A percentile compares a stretch with the other conserved stretches of the same genome.
phyloP scores from a whole-genome alignment of 108 stramenopile species.

The Pseudonitzschia pungens region DNA sequence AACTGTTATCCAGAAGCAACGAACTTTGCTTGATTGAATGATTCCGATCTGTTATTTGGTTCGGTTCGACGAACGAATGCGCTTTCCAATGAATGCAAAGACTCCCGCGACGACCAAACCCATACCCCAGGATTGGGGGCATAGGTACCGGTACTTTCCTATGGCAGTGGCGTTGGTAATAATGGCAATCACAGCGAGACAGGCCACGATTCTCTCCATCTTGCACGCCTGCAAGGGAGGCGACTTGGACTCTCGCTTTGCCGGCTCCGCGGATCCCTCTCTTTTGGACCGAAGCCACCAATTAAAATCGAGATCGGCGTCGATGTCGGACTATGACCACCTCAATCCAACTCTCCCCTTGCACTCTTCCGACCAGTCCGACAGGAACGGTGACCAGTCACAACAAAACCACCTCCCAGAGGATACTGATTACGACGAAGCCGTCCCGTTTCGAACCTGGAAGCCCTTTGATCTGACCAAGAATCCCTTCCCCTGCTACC shows the following conservation, averaged over 20 bases:
- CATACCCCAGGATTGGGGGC: too few relatives aligned
- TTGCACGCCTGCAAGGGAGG: background rate
- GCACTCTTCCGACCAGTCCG: background rate
- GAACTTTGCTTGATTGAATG: too few relatives aligned
- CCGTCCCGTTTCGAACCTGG: background rate
- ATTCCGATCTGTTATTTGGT: too few relatives aligned
- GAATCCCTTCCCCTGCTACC: constrained; percentile 19
- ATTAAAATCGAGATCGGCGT: too few relatives aligned
- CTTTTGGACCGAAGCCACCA: background rate
- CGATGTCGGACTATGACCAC: too few relatives aligned
- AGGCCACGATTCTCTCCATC: background rate
- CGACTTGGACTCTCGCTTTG: background rate
- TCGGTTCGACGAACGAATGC: too few relatives aligned
- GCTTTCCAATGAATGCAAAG: too few relatives aligned
- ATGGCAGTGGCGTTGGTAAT: background rate
- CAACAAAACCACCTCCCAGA: background rate
- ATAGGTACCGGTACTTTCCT: background rate
- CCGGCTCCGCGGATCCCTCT: background rate
- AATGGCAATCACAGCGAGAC: background rate
- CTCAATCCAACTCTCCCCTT: constrained; percentile 2
- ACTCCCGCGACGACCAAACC: too few relatives aligned
- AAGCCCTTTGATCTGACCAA: background rate
- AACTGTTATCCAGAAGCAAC: too few relatives aligned
- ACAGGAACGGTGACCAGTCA: background rate
- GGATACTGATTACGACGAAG: background rate